A percentile compares a stretch with the other conserved stretches of the same genome.
These are phyloP conservation scores for Cicer pinnatifidum DNA, from an alignment of 306 rosid genomes.

Conservation along the genomic window DNA sequence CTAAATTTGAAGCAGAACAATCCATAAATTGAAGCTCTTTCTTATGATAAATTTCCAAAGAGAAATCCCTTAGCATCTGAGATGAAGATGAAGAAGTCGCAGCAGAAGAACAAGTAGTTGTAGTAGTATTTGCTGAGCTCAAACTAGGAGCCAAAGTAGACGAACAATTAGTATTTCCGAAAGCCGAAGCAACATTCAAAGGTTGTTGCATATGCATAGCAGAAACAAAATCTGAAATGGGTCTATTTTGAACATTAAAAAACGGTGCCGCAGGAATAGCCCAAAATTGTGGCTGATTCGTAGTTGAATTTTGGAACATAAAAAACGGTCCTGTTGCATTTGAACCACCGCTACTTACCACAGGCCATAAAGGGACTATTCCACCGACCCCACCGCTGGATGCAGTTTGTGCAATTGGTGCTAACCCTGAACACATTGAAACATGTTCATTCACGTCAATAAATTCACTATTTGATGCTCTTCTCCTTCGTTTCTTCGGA, in stretches of 20 bases:
- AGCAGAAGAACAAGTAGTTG: slow-evolving; percentile 13
- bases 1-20: slow-evolving; percentile 50
- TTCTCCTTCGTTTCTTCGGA: slow-evolving; percentile 54
- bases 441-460: slow-evolving; percentile 54
- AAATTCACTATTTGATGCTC: slow-evolving; percentile 57
- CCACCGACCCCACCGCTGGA: slow-evolving; percentile 34
- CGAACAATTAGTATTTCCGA: slow-evolving; percentile 42
- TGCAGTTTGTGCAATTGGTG: slow-evolving; percentile 56
- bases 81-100: slow-evolving; percentile 38
- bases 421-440: slow-evolving; percentile 68
- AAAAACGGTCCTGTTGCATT: slow-evolving; percentile 61
- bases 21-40: slow-evolving; percentile 78
- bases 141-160: slow-evolving; percentile 54
- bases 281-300: slow-evolving; percentile 69
- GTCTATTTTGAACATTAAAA: slow-evolving; percentile 61
- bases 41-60: slow-evolving; percentile 71
- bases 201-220: slow-evolving; percentile 49
- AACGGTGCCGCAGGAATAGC: slow-evolving; percentile 65
- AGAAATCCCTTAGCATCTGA: slow-evolving; percentile 72
- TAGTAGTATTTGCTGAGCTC: slow-evolving; percentile 44
- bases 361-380: slow-evolving; percentile 66
- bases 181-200: slow-evolving; percentile 12
- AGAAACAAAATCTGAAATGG: slow-evolving; percentile 68
- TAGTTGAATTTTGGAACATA: slow-evolving; percentile 58
- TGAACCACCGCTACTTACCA: slow-evolving; percentile 34